Percentiles rank a stretch among this genome's conserved stretches.
Evolutionary conservation across 768 basidiomycete genomes (phyloP).

Genomic region (Tricholoma saponaceum): DNA sequence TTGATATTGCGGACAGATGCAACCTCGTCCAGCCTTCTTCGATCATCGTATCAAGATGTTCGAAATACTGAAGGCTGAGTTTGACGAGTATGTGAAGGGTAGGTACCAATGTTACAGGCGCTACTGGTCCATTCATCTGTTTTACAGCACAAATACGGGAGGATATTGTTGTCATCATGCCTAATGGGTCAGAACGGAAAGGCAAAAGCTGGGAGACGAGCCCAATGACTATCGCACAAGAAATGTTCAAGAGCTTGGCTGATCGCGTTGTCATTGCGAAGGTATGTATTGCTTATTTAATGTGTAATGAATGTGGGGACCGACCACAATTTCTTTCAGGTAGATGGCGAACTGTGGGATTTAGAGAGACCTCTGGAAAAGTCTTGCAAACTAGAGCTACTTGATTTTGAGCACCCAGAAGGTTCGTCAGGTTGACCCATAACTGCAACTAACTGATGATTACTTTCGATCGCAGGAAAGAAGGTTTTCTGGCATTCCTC

Average conservation of each 20-base stretch:
- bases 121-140: neutral
- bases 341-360: constrained; percentile 89
- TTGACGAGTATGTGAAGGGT: constrained; percentile 81
- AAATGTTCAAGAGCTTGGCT: constrained; percentile 80
- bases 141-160: constrained; percentile 70
- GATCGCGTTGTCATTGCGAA: constrained; percentile 93
- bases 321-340: constrained; percentile 37
- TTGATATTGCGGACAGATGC: constrained; percentile 45
- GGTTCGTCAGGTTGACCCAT: constrained; percentile 35
- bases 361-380: constrained; percentile 91
- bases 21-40: constrained; percentile 84
- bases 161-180: constrained; percentile 79
- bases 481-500: constrained; percentile 99
- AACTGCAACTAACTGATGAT: neutral
- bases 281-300: constrained; percentile 35
- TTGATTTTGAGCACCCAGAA: constrained; percentile 92
- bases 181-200: constrained; percentile 80
- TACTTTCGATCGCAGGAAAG: constrained; percentile 54
- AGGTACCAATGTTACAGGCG: constrained; percentile 1
- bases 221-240: constrained; percentile 88
- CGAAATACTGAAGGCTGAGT: constrained; percentile 78
- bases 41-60: constrained; percentile 89
- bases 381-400: constrained; percentile 73
- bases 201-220: constrained; percentile 93
- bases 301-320: neutral